Evolutionary conservation across 169 alveolate genomes (phyloP).

Genomic region (Plasmodium berghei): DNA sequence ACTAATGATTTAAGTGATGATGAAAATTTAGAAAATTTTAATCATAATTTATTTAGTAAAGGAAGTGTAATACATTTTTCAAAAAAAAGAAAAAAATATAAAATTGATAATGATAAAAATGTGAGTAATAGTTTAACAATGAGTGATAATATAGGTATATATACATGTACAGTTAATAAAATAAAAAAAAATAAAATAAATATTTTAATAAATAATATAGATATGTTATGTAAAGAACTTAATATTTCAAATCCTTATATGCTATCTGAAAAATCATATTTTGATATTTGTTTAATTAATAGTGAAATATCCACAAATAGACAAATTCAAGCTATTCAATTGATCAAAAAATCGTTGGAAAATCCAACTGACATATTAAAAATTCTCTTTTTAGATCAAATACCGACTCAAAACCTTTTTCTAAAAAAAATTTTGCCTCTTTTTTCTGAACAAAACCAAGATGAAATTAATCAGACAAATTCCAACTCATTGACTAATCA

Average conservation of each 20-base stretch:
- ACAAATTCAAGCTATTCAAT: slow-evolving; percentile 47
- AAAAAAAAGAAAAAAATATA: slow-evolving; percentile 51
- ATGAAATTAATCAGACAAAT: not conserved
- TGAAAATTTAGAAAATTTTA: slow-evolving; percentile 57
- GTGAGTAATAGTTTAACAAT: not conserved
- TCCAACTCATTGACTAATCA: not conserved
- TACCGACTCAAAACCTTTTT: slow-evolving; percentile 24
- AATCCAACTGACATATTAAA: slow-evolving; percentile 31
- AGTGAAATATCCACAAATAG: slow-evolving; percentile 48
- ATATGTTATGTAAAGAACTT: slow-evolving; percentile 49
- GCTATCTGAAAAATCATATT: slow-evolving; percentile 28
- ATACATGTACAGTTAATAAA: slow-evolving; percentile 63
- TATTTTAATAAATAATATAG: slow-evolving; percentile 7
- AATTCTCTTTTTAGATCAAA: slow-evolving; percentile 22
- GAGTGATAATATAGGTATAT: slow-evolving; percentile 16
- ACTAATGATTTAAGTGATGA: slow-evolving; percentile 67
- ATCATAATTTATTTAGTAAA: slow-evolving; percentile 30
- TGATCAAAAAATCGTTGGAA: slow-evolving; percentile 36
- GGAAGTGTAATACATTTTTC: slow-evolving; percentile 71
- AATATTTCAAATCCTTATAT: slow-evolving; percentile 15
- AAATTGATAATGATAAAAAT: not conserved
- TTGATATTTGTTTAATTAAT: slow-evolving; percentile 46
- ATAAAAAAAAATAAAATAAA: slow-evolving; percentile 57
- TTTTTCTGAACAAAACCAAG: not conserved
- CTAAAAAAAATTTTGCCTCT: slow-evolving; percentile 2